These are phyloP conservation scores for Lupinus albus DNA, from an alignment of 306 rosid species.

Conservation along the genomic window DNA sequence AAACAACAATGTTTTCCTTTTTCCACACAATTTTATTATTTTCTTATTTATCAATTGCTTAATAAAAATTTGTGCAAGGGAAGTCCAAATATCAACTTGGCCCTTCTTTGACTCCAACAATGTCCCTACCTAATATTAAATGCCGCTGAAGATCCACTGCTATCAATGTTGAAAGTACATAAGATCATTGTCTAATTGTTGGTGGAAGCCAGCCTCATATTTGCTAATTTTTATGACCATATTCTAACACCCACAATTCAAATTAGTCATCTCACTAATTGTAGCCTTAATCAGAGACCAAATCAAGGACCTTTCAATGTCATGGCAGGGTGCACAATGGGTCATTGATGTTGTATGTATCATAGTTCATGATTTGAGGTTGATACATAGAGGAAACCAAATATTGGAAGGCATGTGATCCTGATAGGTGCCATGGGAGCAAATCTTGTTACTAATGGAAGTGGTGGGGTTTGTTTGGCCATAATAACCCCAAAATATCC, in stretches of 20 bases:
- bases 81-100: not conserved
- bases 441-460: constrained; percentile 42
- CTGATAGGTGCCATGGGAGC: constrained; percentile 39
- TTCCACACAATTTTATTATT: constrained; percentile 40
- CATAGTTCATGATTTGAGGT: constrained; percentile 34
- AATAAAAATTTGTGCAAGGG: not conserved
- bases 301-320: constrained; percentile 39
- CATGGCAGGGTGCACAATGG: constrained; percentile 44
- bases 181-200: constrained; percentile 63
- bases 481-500: constrained; percentile 31
- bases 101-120: constrained; percentile 6
- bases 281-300: constrained; percentile 51
- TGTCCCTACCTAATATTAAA: constrained; percentile 53
- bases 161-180: constrained; percentile 52
- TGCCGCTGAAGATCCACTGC: constrained; percentile 42
- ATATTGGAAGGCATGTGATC: constrained; percentile 44
- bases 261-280: constrained; percentile 41
- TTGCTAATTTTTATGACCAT: constrained; percentile 33
- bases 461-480: constrained; percentile 34
- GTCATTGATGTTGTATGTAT: constrained; percentile 36
- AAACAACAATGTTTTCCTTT: constrained; percentile 47
- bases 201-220: constrained; percentile 55
- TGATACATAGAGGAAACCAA: constrained; percentile 47
- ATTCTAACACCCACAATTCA: constrained; percentile 31
- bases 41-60: constrained; percentile 13